phyloP scores from a whole-genome alignment of 768 basidiomycete species.

The Lactarius vividus region DNA sequence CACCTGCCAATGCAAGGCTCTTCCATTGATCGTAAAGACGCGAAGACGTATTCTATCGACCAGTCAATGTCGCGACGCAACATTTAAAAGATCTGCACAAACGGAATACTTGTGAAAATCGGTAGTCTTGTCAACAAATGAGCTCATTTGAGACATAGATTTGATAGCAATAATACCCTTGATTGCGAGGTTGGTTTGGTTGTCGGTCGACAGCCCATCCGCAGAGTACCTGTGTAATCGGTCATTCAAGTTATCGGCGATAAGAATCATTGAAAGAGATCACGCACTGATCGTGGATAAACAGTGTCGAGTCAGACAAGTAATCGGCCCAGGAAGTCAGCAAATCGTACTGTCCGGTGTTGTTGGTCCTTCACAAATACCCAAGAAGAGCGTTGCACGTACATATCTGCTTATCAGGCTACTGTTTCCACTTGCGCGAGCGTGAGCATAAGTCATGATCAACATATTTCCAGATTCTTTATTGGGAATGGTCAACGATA shows the following conservation, averaged over 20 bases:
- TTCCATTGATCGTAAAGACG: constrained; percentile 17
- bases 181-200: constrained; percentile 69
- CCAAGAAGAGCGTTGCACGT: not conserved
- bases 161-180: constrained; percentile 68
- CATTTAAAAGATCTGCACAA: constrained; percentile 9
- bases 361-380: not conserved
- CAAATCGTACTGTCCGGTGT: constrained; percentile 29
- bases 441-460: constrained; percentile 35
- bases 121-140: constrained; percentile 26
- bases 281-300: constrained; percentile 50
- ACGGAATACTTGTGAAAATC: constrained; percentile 32
- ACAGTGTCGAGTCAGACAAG: constrained; percentile 39
- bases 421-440: constrained; percentile 30
- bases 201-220: constrained; percentile 34
- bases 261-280: constrained; percentile 47
- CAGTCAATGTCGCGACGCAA: not conserved
- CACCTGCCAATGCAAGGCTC: constrained; percentile 6
- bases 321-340: constrained; percentile 36
- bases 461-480: constrained; percentile 37
- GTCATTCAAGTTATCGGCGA: constrained; percentile 2
- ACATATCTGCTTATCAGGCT: constrained; percentile 30
- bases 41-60: not conserved
- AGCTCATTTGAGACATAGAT: constrained; percentile 57
- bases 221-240: constrained; percentile 14
- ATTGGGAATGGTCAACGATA: not conserved